These are phyloP conservation scores for Schizosaccharomyces cryophilus DNA, from an alignment of 805 yeast species.

Conservation along the genomic window DNA sequence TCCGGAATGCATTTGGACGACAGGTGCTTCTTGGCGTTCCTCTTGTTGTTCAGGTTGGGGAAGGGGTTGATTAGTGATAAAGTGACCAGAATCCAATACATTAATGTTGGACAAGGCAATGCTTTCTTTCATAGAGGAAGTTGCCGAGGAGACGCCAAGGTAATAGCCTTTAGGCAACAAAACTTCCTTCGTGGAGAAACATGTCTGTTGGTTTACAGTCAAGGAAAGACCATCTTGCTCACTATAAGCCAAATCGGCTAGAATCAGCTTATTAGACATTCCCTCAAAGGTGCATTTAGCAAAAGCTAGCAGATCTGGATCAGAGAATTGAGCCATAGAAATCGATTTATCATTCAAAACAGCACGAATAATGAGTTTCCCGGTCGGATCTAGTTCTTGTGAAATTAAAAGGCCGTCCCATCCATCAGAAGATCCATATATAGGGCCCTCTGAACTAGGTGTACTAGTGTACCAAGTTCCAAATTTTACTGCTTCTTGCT, in stretches of 20 bases:
- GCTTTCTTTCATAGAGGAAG: not conserved
- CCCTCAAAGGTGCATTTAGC: not conserved
- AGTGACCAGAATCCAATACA: not conserved
- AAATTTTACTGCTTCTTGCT: not conserved
- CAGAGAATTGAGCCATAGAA: not conserved
- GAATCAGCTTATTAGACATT: not conserved
- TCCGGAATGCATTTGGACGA: too few species aligned
- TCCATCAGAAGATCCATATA: not conserved
- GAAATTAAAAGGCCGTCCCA: not conserved
- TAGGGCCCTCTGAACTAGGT: not conserved
- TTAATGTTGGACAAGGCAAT: not conserved
- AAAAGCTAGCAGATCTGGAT: not conserved
- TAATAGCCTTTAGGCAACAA: not conserved
- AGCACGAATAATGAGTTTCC: not conserved
- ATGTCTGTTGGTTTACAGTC: not conserved
- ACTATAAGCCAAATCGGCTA: not conserved
- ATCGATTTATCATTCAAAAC: not conserved
- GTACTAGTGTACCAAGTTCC: not conserved
- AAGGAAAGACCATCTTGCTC: not conserved
- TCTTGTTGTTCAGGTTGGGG: too few species aligned
- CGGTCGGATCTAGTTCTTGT: not conserved
- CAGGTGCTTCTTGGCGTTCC: too few species aligned
- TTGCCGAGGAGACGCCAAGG: not conserved
- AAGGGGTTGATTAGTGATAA: too few species aligned
- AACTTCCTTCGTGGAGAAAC: not conserved